phyloP scores from a whole-genome alignment of 2,329 filamentous ascomycete species.

The Taxawa tesnikishii region DNA sequence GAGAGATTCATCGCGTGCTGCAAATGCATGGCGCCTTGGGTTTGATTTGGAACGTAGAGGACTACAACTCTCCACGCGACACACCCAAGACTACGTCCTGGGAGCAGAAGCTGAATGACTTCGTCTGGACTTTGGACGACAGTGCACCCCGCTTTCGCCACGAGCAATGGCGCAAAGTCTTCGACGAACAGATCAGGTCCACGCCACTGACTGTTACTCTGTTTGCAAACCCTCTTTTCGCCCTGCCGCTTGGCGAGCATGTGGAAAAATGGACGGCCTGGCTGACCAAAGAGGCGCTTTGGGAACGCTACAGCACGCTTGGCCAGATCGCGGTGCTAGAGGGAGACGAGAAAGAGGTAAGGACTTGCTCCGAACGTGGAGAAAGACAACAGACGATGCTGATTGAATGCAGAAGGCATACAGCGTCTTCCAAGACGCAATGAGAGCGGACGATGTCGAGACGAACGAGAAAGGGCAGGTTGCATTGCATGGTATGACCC shows the following conservation, averaged over 20 bases:
- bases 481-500: slow-evolving; percentile 51
- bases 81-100: slow-evolving; percentile 47
- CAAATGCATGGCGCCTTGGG: slow-evolving; percentile 49
- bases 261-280: slow-evolving; percentile 45
- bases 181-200: slow-evolving; percentile 44
- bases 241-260: slow-evolving; percentile 48
- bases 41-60: slow-evolving; percentile 63
- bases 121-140: slow-evolving; percentile 45
- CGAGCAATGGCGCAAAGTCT: slow-evolving; percentile 50
- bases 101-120: slow-evolving; percentile 50
- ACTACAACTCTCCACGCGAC: slow-evolving; percentile 52
- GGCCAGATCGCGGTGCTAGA: slow-evolving; percentile 53
- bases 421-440: slow-evolving; percentile 41
- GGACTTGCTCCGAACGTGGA: slow-evolving; percentile 8
- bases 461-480: slow-evolving; percentile 51
- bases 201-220: slow-evolving; percentile 34
- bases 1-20: slow-evolving; percentile 55
- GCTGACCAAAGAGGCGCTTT: slow-evolving; percentile 47
- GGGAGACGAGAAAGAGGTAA: slow-evolving; percentile 35
- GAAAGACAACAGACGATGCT: neutral
- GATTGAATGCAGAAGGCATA: slow-evolving; percentile 17
- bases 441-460: slow-evolving; percentile 41
- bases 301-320: slow-evolving; percentile 52
- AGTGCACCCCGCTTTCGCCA: slow-evolving; percentile 54
- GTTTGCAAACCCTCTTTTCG: slow-evolving; percentile 42